Evolutionary conservation across 139 green algal species (phyloP), one percentile per base, ranked within the genome.

Genomic region (Bryopsis sp.): DNA sequence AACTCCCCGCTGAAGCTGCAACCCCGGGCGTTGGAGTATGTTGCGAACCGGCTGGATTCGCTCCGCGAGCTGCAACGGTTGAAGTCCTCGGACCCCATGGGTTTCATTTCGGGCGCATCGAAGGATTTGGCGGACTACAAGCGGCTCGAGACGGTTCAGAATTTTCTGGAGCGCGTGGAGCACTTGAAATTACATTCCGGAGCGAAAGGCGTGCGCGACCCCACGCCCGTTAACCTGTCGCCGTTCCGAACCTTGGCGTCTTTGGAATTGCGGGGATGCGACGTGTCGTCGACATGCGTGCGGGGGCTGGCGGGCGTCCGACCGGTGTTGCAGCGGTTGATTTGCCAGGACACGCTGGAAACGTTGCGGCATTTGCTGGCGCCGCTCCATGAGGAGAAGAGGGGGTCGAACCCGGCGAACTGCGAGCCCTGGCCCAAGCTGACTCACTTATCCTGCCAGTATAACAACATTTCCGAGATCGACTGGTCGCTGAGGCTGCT

Each of bases 261-360:
- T 5, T 8, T 67, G 7, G 59, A 67, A 26, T 29, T 67, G 28
- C 59, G 59, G 7, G 59, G 59, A n/a, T 67, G 59, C 19, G 33
- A 67, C 43, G 5, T 67, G 35, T 67, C 59, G 4, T 67, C 59
- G 7, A 6, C 28, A 7, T 47, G 59, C 15, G 24, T 31, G 5
- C 4, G 6, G 5, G 59, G 59, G 33, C 6, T 67, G 59, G 35
- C 24, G 33, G n/a, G 8, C 4, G 33, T 67, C 5, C 34, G 59
- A 29, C 7, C 7, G 7, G 43, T 15, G 7, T 11, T 67, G 6
- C 28, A 67, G 31, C 11, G 35, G 7, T 39, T 67, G 19, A 47
- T 67, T 15, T 67, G 59, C 19, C 59, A 67, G 43, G 31, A 67
- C 59, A 39, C 59, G 7, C 19, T 67, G 7, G 59, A 67, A 46